phyloP scores from a whole-genome alignment of 108 stramenopile genomes.

The Mayamaea pseudoterrestris region DNA sequence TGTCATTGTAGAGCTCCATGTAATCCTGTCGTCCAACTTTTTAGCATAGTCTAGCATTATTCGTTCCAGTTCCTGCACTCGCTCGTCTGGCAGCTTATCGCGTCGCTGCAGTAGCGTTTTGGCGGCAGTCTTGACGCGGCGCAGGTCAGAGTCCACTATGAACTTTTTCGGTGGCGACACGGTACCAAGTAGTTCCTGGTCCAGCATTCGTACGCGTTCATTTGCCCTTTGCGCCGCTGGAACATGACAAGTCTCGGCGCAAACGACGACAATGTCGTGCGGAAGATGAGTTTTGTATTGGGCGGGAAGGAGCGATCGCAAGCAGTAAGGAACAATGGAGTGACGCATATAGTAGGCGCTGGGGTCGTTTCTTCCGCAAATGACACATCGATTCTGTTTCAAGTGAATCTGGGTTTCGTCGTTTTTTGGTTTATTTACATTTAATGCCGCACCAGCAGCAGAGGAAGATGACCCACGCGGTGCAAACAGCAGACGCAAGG shows the following conservation, averaged over 20 bases:
- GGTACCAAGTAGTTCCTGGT: conserved; percentile 3
- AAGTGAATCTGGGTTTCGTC: conserved; percentile 10
- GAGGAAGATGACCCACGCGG: no score
- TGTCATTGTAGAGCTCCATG: conserved; percentile 16
- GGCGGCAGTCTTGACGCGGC: conserved; percentile 46
- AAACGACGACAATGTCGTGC: conserved; percentile 74
- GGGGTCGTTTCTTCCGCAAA: conserved; percentile 38
- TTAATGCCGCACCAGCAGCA: no score
- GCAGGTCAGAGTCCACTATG: conserved; percentile 9
- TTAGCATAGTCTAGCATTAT: conserved; percentile 7
- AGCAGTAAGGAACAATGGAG: conserved; percentile 73
- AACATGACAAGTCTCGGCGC: conserved; percentile 57
- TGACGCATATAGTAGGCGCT: conserved; percentile 69
- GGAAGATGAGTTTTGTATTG: conserved; percentile 73
- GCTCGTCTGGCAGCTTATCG: conserved; percentile 29
- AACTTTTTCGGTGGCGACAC: neutral
- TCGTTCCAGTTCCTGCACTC: conserved; percentile 19
- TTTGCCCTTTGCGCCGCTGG: conserved; percentile 32
- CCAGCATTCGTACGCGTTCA: conserved; percentile 26
- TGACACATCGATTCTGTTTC: conserved; percentile 61
- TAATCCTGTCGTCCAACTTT: conserved; percentile 1
- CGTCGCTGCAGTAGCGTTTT: conserved; percentile 39
- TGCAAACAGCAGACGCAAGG: conserved; percentile 30
- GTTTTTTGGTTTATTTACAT: conserved; percentile 7
- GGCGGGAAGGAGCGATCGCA: conserved; percentile 42